These are phyloP conservation scores for Umbelopsis sp. DNA, from an alignment of 192 early-diverging fungal species.

Conservation along the genomic window DNA sequence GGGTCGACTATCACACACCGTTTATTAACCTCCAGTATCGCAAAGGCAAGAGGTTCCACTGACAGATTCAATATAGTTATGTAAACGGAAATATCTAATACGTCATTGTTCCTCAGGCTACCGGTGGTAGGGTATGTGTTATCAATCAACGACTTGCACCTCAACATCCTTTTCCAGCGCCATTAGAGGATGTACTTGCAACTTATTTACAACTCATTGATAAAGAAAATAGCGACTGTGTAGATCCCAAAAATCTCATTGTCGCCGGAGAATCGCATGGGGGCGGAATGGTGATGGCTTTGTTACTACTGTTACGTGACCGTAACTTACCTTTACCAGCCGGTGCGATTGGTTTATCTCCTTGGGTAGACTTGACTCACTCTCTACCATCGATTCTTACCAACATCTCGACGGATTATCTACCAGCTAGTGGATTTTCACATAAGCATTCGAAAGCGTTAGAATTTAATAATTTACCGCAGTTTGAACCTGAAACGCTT, in stretches of 20 bases:
- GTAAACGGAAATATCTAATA: not conserved
- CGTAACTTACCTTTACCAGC: conserved; percentile 55
- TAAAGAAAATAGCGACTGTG: conserved; percentile 33
- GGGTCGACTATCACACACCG: conserved; percentile 41
- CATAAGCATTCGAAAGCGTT: conserved; percentile 26
- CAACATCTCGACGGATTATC: conserved; percentile 36
- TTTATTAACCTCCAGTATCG: conserved; percentile 41
- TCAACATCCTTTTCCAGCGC: conserved; percentile 73
- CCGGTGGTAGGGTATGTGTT: not conserved
- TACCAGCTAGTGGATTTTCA: conserved; percentile 43
- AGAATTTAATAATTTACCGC: conserved; percentile 20
- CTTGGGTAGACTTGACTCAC: conserved; percentile 61
- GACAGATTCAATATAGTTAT: too few species aligned
- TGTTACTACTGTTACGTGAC: conserved; percentile 55
- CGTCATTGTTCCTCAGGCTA: not conserved
- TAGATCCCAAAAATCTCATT: conserved; percentile 56
- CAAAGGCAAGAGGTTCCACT: conserved; percentile 33
- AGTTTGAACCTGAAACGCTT: not conserved
- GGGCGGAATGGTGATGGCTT: conserved; percentile 55
- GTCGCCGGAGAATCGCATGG: conserved; percentile 70
- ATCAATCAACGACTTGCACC: conserved; percentile 82
- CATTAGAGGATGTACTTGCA: conserved; percentile 75
- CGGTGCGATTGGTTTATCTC: conserved; percentile 54
- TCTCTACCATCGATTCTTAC: conserved; percentile 43
- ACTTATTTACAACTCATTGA: conserved; percentile 66